These are phyloP conservation scores for Chalciporus sphaerocephalus DNA, from an alignment of 768 basidiomycete species.

Conservation along the genomic window DNA sequence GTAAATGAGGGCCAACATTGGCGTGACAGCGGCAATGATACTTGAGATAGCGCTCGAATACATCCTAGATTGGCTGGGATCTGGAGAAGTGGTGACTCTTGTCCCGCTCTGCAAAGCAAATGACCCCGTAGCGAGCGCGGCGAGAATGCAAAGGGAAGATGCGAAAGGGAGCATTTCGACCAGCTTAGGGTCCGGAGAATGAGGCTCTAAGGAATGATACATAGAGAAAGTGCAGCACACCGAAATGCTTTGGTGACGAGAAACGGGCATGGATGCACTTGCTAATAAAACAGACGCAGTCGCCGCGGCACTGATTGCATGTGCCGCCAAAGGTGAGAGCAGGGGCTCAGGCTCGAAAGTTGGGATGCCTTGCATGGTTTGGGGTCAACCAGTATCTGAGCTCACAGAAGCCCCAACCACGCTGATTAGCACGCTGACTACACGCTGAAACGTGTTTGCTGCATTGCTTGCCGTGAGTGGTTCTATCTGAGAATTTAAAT, in stretches of 20 bases:
- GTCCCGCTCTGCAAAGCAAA: slow-evolving; percentile 25
- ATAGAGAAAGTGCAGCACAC: slow-evolving; percentile 22
- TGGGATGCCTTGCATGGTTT: slow-evolving; percentile 32
- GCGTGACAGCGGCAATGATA: slow-evolving; percentile 32
- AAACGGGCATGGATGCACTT: slow-evolving; percentile 25
- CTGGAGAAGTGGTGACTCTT: slow-evolving; percentile 12
- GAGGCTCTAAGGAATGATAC: slow-evolving; percentile 6
- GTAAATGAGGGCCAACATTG: slow-evolving; percentile 42
- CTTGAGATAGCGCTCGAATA: slow-evolving; percentile 36
- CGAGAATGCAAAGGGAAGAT: slow-evolving; percentile 32
- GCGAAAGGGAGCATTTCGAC: slow-evolving; percentile 37
- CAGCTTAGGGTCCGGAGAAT: slow-evolving; percentile 25
- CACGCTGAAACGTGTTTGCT: slow-evolving; percentile 31
- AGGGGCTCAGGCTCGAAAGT: slow-evolving; percentile 26
- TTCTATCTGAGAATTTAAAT: slow-evolving; percentile 1
- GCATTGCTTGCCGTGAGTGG: slow-evolving; percentile 24
- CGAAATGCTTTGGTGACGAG: slow-evolving; percentile 28
- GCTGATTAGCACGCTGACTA: slow-evolving; percentile 15
- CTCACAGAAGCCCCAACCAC: slow-evolving; percentile 19
- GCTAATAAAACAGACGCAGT: slow-evolving; percentile 31
- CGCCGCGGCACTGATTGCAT: slow-evolving; percentile 29
- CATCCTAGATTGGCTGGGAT: slow-evolving; percentile 28
- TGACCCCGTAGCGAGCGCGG: slow-evolving; percentile 31
- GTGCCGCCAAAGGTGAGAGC: slow-evolving; percentile 26
- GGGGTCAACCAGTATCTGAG: slow-evolving; percentile 20